A percentile compares a stretch with the other conserved stretches of the same genome.
These are phyloP conservation scores for Aspergillus leporis DNA, from an alignment of 495 filamentous ascomycete genomes.

Conservation along the genomic window DNA sequence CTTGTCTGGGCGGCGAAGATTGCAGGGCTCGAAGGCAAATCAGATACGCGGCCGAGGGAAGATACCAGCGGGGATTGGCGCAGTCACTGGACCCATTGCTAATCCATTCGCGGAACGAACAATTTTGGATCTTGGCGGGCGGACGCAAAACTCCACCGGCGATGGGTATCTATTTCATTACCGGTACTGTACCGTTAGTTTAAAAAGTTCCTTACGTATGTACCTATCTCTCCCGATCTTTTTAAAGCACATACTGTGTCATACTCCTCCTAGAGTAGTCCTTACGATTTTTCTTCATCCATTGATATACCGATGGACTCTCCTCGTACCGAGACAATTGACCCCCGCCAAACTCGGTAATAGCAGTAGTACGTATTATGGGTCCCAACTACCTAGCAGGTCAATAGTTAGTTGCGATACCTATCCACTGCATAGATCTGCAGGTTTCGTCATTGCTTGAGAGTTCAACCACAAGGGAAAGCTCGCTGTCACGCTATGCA, in stretches of 20 bases:
- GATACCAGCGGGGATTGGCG: constrained; percentile 20
- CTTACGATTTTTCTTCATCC: too few relatives aligned
- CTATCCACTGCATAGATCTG: neutral
- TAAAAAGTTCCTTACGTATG: too few relatives aligned
- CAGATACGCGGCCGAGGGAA: constrained; percentile 3
- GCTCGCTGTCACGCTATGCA: too few relatives aligned
- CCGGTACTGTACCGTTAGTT: neutral
- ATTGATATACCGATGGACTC: too few relatives aligned
- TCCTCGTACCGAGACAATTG: too few relatives aligned
- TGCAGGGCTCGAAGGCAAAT: neutral
- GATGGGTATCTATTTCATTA: neutral
- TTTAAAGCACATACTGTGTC: too few relatives aligned
- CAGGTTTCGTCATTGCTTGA: neutral
- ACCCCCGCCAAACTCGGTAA: too few relatives aligned
- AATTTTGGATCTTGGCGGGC: constrained; percentile 17
- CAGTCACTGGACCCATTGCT: constrained; percentile 13
- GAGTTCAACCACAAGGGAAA: neutral
- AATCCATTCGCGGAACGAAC: constrained; percentile 16
- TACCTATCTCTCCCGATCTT: too few relatives aligned
- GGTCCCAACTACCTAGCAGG: neutral
- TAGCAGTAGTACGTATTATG: neutral
- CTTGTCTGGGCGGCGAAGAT: neutral
- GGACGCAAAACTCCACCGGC: constrained; percentile 4
- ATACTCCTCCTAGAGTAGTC: too few relatives aligned
- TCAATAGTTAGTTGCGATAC: neutral